Percentiles rank a stretch among this genome's conserved stretches.
Evolutionary conservation across 192 early-diverging fungal species (phyloP).

Genomic region (Gaertneriomyces semiglobifer): DNA sequence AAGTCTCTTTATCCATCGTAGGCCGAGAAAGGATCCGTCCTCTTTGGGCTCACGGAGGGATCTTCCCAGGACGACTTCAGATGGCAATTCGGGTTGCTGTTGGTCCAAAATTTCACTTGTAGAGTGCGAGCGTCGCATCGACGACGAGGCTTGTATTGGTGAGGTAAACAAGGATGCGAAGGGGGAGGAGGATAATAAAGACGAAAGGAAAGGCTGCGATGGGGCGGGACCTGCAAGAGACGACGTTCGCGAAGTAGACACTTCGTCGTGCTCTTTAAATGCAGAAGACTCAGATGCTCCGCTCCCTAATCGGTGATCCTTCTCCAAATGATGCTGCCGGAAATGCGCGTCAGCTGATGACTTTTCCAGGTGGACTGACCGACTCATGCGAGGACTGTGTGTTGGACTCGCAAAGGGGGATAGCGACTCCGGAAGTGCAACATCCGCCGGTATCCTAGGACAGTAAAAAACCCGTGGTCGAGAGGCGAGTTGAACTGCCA

Average conservation of each 20-base stretch:
- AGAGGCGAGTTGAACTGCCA: slow-evolving; percentile 52
- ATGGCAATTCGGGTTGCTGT: too few species aligned
- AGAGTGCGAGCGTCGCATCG: slow-evolving; percentile 22
- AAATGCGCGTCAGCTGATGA: too few species aligned
- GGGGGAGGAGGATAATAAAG: slow-evolving; percentile 38
- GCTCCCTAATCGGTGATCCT: too few species aligned
- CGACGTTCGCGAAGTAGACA: too few species aligned
- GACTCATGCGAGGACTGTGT: not conserved
- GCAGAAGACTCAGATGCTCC: too few species aligned
- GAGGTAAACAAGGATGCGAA: slow-evolving; percentile 37
- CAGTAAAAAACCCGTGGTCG: slow-evolving; percentile 36
- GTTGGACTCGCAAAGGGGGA: not conserved
- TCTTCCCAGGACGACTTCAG: too few species aligned
- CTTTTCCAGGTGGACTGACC: too few species aligned
- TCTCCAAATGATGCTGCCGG: too few species aligned
- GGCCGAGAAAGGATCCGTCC: slow-evolving; percentile 9
- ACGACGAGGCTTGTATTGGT: not conserved
- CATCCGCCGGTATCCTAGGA: slow-evolving; percentile 33
- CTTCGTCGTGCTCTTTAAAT: too few species aligned
- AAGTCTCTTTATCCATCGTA: slow-evolving; percentile 10
- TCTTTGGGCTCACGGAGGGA: not conserved
- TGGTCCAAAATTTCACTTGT: slow-evolving; percentile 14
- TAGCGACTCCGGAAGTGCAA: not conserved
- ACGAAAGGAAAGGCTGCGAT: slow-evolving; percentile 33
- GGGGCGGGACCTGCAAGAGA: not conserved